A percentile compares a stretch with the other conserved stretches of the same genome.
phyloP scores from a whole-genome alignment of 129 eudicot species.

The Smallanthus sonchifolius region DNA sequence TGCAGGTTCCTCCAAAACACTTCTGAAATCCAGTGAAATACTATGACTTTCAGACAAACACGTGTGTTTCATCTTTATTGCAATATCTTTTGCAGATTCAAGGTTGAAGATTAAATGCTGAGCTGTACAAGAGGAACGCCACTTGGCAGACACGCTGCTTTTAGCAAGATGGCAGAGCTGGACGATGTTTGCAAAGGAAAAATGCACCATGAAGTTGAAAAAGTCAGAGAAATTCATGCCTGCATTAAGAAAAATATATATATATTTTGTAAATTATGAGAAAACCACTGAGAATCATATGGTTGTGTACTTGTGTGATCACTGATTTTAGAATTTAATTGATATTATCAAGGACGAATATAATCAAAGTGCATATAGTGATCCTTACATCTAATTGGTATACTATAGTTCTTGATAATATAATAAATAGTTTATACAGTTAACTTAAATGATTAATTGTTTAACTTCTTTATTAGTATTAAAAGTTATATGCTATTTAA shows the following conservation, averaged over 20 bases:
- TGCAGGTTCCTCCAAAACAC: slow-evolving; percentile 39
- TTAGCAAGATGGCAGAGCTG: slow-evolving; percentile 43
- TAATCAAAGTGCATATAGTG: background rate
- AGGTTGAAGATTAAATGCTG: slow-evolving; percentile 53
- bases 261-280: background rate
- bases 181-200: slow-evolving; percentile 67
- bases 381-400: background rate
- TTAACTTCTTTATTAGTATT: too few relatives aligned
- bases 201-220: slow-evolving; percentile 59
- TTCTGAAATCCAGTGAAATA: slow-evolving; percentile 28
- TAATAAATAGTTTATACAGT: too few relatives aligned
- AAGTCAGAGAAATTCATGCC: slow-evolving; percentile 91
- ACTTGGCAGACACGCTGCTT: background rate
- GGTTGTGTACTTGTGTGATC: background rate
- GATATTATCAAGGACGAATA: background rate
- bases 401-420: background rate
- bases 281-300: background rate
- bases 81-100: slow-evolving; percentile 37
- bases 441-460: too few relatives aligned
- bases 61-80: slow-evolving; percentile 50
- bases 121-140: slow-evolving; percentile 35
- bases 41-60: slow-evolving; percentile 34
- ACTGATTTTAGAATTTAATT: background rate
- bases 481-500: too few relatives aligned
- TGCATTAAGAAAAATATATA: slow-evolving; percentile 19